Evolutionary conservation across 495 filamentous ascomycete genomes (phyloP).

Genomic region (Amniculicola lignicola): DNA sequence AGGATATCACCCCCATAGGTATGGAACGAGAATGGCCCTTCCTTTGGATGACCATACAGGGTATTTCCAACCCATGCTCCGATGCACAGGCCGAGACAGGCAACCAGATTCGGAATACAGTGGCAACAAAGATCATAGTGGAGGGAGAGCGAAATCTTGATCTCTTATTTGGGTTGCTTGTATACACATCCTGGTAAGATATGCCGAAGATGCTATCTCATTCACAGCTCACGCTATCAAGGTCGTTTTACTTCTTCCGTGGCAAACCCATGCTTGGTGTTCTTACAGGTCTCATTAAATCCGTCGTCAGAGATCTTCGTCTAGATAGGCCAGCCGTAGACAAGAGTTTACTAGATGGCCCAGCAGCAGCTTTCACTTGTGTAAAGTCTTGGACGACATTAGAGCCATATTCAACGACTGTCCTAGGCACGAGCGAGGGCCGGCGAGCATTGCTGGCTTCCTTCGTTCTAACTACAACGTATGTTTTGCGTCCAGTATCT

Average conservation of each 20-base stretch:
- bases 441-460: slow-evolving; percentile 3
- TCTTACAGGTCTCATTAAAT: neutral
- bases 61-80: neutral
- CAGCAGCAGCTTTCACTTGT: neutral
- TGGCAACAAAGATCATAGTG: slow-evolving; percentile 1
- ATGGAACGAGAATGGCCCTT: slow-evolving; percentile 1
- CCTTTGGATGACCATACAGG: neutral
- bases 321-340: neutral
- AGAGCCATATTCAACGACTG: neutral
- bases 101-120: neutral
- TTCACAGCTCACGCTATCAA: neutral
- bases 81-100: neutral
- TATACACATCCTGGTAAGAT: slow-evolving; percentile 3
- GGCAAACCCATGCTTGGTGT: slow-evolving; percentile 3
- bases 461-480: slow-evolving; percentile 3
- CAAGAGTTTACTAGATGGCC: neutral
- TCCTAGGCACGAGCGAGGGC: neutral
- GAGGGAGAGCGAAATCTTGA: slow-evolving; percentile 15
- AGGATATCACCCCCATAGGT: neutral
- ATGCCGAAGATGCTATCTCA: neutral
- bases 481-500: neutral
- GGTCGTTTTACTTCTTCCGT: slow-evolving; percentile 6
- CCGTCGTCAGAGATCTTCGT: neutral
- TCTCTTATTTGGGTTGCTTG: neutral
- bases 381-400: slow-evolving; percentile 1